A percentile compares a stretch with the other conserved stretches of the same genome.
Evolutionary conservation across 352 stramenopile genomes (phyloP).

Genomic region (Saprolegnia diclina): DNA sequence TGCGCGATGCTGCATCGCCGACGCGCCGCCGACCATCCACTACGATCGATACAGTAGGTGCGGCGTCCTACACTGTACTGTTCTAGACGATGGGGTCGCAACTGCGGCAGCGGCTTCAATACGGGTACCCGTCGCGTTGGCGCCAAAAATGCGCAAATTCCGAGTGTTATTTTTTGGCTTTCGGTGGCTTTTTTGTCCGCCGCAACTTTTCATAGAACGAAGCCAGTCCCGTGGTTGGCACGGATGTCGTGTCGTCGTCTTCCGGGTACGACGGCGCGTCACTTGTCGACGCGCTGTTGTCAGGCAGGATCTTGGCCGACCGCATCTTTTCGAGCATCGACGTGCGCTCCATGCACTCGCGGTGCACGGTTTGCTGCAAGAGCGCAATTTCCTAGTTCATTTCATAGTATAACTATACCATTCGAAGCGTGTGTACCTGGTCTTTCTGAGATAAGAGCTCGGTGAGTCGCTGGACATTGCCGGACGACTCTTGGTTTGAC

Average conservation of each 20-base stretch:
- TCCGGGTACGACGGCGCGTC: conserved; percentile 25
- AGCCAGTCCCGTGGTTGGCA: conserved; percentile 37
- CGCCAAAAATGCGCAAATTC: background rate
- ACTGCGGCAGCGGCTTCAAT: too few relatives aligned
- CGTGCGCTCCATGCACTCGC: conserved; percentile 74
- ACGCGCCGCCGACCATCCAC: too few relatives aligned
- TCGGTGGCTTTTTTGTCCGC: conserved; percentile 25
- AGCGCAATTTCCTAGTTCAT: conserved; percentile 55
- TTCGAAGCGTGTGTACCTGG: background rate
- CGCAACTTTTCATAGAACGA: conserved; percentile 79
- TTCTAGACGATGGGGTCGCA: too few relatives aligned
- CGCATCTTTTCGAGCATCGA: conserved; percentile 69
- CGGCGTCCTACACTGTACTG: too few relatives aligned
- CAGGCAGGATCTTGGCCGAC: conserved; percentile 57
- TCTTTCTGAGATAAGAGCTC: conserved; percentile 15
- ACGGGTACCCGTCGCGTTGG: too few relatives aligned
- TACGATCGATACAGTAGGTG: too few relatives aligned
- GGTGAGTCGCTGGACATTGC: conserved; percentile 6
- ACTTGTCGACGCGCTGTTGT: conserved; percentile 30
- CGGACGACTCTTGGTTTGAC: background rate
- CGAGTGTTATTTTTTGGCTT: background rate
- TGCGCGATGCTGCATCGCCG: too few relatives aligned
- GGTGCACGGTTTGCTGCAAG: conserved; percentile 75
- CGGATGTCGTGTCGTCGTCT: conserved; percentile 31
- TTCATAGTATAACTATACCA: background rate